phyloP scores from a whole-genome alignment of 106 monocot genomes.

The Dioscorea dumetorum region DNA sequence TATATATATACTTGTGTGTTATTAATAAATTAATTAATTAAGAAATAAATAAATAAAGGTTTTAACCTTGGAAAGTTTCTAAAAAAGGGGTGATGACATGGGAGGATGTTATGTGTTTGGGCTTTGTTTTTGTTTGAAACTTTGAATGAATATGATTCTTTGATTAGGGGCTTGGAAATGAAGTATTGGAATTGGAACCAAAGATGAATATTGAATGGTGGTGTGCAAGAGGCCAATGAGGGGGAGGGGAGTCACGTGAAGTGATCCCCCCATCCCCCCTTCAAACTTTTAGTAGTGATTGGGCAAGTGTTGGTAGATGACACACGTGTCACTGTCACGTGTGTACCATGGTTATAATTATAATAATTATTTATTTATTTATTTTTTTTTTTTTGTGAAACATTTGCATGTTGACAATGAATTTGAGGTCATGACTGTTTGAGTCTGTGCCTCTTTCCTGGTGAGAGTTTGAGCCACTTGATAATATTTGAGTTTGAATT shows the following conservation, averaged over 20 bases:
- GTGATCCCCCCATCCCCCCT: slow-evolving; percentile 2
- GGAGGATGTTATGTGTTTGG: not conserved
- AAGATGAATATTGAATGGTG: not conserved
- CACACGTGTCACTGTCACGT: not conserved
- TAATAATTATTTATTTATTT: too few species aligned
- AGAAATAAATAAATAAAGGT: too few species aligned
- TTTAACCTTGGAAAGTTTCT: not conserved
- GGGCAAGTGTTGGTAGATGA: slow-evolving; percentile 3
- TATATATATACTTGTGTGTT: too few species aligned
- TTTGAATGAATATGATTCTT: not conserved
- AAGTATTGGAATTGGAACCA: not conserved
- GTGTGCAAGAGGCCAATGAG: not conserved
- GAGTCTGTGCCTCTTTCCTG: too few species aligned
- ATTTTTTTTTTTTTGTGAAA: too few species aligned
- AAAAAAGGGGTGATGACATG: not conserved
- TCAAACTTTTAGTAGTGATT: not conserved
- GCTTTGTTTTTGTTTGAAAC: not conserved
- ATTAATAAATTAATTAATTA: too few species aligned
- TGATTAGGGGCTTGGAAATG: not conserved
- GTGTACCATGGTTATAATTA: not conserved
- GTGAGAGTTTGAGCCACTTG: too few species aligned
- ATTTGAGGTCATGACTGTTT: too few species aligned
- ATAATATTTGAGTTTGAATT: too few species aligned
- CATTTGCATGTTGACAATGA: too few species aligned
- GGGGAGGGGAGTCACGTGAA: slow-evolving; percentile 7